Evolutionary conservation across 208 protist species (phyloP), one percentile per base, ranked within the genome.

Genomic region (Wallacemonas sp.): DNA sequence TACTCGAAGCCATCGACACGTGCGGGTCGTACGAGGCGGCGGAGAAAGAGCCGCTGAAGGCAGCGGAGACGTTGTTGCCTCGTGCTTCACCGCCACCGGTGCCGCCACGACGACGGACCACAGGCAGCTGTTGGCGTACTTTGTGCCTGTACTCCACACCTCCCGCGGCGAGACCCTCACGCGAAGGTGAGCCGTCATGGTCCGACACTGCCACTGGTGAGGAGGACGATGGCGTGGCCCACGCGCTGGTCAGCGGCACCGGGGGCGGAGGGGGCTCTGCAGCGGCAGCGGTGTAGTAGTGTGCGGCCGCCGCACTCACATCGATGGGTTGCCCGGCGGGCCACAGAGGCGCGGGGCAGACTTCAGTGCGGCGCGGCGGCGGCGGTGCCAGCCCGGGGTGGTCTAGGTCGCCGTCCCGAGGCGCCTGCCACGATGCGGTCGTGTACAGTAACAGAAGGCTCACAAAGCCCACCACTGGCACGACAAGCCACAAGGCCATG

Each of bases 401-500:
- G 22, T 21, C 21, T 44, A 21, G 42, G 42, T 22, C 42, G 42
- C 42, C 17, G n/a, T n/a, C 9, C 42, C 19, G 42, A 12, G 17
- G 42, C 42, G 17, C 5, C 42, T 48, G 9, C 19, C 42, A 19
- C 42, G 42, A 5, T 26, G 9, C 42, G 12, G 39, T 6, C 10
- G 30, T 5, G 37, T 45, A 26, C 13, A 53, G 5, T 17, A 76
- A 48, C 53, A 63, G 72, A 38, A 71, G 44, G 21, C 58, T 3
- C 1, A 78, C 32, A 19, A 75, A 62, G 63, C 66, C 75, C 8
- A 87, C 13, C 30, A 90, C 13, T 17, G 89, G 78, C 8, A 85
- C 54, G 1, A 76, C 19, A 52, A 92, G 66, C 76, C 82, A 93
- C 34, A 83, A 48, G 12, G 71, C 44, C 19, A 81, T 76, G n/a